Evolutionary conservation across 1,284 basidiomycete species (phyloP), one percentile per base, ranked within the genome.

Genomic region (Porphyrellus sp.): DNA sequence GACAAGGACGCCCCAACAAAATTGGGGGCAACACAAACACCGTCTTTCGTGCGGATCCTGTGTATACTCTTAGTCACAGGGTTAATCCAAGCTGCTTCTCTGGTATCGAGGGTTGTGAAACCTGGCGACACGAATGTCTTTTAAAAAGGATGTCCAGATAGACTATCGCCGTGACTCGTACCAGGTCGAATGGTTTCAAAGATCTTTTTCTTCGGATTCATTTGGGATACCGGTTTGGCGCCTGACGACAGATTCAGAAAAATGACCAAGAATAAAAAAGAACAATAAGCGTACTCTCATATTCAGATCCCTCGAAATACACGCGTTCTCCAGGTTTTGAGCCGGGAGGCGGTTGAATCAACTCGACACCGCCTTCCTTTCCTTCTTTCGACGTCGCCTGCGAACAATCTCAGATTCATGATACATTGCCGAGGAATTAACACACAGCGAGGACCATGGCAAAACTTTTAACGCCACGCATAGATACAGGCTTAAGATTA

Each of bases 151-250:
- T 18, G n/a, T 15, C 27, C 23, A 16, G 31, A 47, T 45, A 34
- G 46, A 18, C 23, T 25, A 27, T 33, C 3, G 30, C 0, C 11
- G 25, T 18, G 2, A n/a, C 35, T 5, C 71, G 25, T 57, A 86
- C 88, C 83, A 56, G 93, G 93, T 68, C 96, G 95, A 46, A 98
- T 83, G 0, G 91, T 88, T 75, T 98, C 95, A 62, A 96, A 98
- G 28, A 97, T 89, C 76, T 98, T 98, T 77, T 96, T 97, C 76
- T 98, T 98, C 11, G 94, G 94, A 72, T 96, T 97, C 56, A 98
- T 77, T 64, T 93, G 90, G 3, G 86, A 70, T 37, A 95, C 74
- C 2, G 93, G 89, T 24, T 76, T 78, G 2, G 79, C 82, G 62
- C 78, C 90, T 93, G 59, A 54, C 46, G 46, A 31, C 12, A 44